Conservation (phyloP, 164 flowering plant genomes). For the Chloranthus sessilifolius region DNA sequence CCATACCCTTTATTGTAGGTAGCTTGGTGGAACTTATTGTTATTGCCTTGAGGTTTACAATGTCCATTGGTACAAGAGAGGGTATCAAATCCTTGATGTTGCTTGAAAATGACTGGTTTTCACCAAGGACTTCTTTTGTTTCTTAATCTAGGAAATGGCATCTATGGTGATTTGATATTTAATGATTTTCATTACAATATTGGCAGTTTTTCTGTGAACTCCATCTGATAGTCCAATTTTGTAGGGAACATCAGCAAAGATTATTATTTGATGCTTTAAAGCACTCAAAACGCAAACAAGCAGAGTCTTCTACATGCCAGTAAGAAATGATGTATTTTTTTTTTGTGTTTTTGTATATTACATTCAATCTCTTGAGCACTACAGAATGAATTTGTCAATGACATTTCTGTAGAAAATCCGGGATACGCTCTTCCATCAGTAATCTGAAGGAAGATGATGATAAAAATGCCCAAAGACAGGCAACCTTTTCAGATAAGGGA, state of each 20-base stretch:
- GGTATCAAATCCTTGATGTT: too few species aligned
- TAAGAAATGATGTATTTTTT: neutral
- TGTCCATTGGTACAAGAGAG: too few species aligned
- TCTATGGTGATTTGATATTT: neutral
- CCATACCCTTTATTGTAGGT: too few species aligned
- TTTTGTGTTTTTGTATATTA: neutral
- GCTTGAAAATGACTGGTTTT: neutral
- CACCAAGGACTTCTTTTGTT: neutral
- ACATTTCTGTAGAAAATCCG: constrained; percentile 1
- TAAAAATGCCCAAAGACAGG: neutral
- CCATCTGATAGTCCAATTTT: neutral
- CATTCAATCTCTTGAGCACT: neutral
- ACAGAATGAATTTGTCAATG: neutral
- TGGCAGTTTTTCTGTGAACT: too few species aligned
- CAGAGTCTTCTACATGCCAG: neutral
- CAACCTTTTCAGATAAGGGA: neutral
- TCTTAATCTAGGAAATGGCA: neutral
- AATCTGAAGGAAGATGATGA: neutral
- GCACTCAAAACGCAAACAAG: neutral
- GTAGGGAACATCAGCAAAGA: neutral
- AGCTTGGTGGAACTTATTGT: neutral
- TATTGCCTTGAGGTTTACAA: neutral
- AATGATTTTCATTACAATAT: neutral
- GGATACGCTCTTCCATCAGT: neutral
- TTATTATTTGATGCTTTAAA: neutral